Conservation (phyloP, 2,329 filamentous ascomycete species). For the Leptographium procerum region DNA sequence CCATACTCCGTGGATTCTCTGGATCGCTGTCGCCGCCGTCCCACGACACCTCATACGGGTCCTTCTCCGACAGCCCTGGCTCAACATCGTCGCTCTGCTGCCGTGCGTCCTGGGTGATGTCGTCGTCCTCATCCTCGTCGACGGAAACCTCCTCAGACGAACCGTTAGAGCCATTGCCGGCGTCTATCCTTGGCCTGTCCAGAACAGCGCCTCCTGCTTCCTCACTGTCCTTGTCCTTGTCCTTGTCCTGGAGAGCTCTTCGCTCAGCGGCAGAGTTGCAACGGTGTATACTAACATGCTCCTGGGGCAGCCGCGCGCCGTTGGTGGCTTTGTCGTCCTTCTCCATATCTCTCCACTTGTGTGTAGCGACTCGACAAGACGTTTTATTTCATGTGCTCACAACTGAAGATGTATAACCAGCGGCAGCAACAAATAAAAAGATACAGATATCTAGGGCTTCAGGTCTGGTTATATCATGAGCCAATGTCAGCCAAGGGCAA, state of each 20-base stretch:
- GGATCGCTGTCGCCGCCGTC: constrained; percentile 62
- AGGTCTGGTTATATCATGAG: too few species aligned
- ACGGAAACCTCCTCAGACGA: neutral
- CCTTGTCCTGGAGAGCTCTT: neutral
- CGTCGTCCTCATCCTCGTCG: neutral
- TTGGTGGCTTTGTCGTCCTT: neutral
- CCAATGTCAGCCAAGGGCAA: too few species aligned
- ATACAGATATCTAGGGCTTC: too few species aligned
- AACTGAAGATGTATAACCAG: too few species aligned
- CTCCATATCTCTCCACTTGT: too few species aligned
- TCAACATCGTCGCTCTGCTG: neutral
- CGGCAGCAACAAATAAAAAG: too few species aligned
- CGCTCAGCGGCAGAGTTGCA: neutral
- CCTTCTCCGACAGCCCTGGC: constrained; percentile 16
- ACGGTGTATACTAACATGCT: neutral
- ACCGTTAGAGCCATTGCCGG: neutral
- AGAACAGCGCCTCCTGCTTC: neutral
- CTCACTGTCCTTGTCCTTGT: too few species aligned
- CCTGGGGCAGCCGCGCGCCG: neutral
- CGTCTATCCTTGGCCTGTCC: neutral
- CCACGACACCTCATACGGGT: constrained; percentile 60
- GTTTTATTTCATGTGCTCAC: too few species aligned
- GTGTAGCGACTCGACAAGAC: too few species aligned
- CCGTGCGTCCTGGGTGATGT: neutral
- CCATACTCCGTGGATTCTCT: constrained; percentile 60